These are phyloP conservation scores for Physcia stellaris DNA, from an alignment of 495 filamentous ascomycete species.

Conservation along the genomic window DNA sequence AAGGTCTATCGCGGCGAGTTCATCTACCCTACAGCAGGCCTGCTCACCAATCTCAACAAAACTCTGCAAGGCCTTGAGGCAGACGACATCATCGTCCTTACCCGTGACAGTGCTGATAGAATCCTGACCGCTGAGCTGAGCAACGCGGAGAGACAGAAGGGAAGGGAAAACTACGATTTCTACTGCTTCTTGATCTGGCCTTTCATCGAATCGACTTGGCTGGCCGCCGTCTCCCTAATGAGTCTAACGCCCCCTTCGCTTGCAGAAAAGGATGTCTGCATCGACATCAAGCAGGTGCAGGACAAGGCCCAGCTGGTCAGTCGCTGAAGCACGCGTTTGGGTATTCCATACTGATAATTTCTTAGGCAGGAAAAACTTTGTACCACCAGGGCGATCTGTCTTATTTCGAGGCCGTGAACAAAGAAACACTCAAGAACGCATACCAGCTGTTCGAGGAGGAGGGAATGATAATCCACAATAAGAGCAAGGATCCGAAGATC, in stretches of 20 bases:
- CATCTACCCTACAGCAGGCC: conserved; percentile 81
- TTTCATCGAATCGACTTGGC: conserved; percentile 87
- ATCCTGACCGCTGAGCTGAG: conserved; percentile 60
- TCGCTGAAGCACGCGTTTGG: conserved; percentile 1
- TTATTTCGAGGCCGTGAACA: conserved; percentile 97
- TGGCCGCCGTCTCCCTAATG: conserved; percentile 74
- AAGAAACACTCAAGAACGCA: conserved; percentile 87
- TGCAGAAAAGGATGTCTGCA: conserved; percentile 52
- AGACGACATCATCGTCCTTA: conserved; percentile 66
- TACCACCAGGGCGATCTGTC: conserved; percentile 95
- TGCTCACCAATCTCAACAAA: conserved; percentile 62
- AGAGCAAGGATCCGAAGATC: conserved; percentile 42
- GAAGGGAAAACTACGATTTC: conserved; percentile 91
- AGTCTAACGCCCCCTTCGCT: conserved; percentile 63
- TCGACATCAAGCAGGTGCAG: conserved; percentile 64
- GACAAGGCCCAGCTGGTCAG: conserved; percentile 69
- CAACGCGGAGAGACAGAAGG: conserved; percentile 56
- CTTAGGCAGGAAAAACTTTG: conserved; percentile 80
- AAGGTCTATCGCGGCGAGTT: conserved; percentile 90
- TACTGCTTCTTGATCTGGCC: conserved; percentile 98
- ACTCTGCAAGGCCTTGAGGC: conserved; percentile 63
- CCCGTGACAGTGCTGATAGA: conserved; percentile 36
- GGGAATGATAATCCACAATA: conserved; percentile 64
- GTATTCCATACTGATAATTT: conserved; percentile 14
- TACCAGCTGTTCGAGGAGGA: conserved; percentile 82